Percentiles rank a stretch among this genome's conserved stretches.
Evolutionary conservation across 2,329 filamentous ascomycete species (phyloP).

Genomic region (Biscogniauxia marginata): DNA sequence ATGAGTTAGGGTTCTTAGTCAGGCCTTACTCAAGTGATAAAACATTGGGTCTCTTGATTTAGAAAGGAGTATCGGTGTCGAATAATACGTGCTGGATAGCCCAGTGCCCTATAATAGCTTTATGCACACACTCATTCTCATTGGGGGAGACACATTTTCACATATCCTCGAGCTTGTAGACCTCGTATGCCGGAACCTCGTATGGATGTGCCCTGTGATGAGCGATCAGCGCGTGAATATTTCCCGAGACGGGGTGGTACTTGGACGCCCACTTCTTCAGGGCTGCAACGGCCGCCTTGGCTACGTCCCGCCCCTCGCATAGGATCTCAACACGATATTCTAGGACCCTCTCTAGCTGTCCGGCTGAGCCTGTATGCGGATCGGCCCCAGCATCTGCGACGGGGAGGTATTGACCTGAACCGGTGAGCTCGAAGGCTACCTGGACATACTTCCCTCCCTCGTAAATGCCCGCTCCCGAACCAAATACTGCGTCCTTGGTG

Average conservation of each 20-base stretch:
- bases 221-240: background rate
- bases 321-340: background rate
- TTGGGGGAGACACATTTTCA: background rate
- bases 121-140: background rate
- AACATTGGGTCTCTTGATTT: background rate
- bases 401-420: background rate
- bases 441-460: background rate
- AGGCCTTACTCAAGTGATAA: background rate
- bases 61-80: background rate
- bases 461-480: background rate
- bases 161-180: slow-evolving; percentile 1
- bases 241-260: background rate
- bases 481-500: background rate
- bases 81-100: slow-evolving; percentile 1
- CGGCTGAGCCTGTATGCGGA: background rate
- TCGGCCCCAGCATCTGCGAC: background rate
- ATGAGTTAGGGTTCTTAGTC: background rate
- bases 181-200: background rate
- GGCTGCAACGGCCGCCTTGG: background rate
- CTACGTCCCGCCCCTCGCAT: background rate
- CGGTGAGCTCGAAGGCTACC: background rate
- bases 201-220: background rate
- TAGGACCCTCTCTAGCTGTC: background rate
- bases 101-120: background rate
- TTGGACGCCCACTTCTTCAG: background rate